Evolutionary conservation across 306 rosid species (phyloP).

Genomic region (Cucurbita ficifolia): DNA sequence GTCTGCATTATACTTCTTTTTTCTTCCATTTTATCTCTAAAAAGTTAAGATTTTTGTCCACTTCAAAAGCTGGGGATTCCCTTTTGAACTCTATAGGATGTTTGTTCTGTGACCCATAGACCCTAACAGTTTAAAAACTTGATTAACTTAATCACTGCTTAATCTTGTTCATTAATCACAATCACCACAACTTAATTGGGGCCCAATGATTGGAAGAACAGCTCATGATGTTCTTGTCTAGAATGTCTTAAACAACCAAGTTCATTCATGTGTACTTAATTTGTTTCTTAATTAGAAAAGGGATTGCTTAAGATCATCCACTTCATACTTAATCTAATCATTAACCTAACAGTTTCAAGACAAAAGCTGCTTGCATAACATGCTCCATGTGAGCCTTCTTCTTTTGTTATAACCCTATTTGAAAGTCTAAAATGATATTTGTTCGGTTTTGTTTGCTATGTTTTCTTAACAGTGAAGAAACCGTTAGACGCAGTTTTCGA

Average conservation of each 20-base stretch:
- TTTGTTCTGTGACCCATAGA: too few relatives aligned
- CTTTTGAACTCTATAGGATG: too few relatives aligned
- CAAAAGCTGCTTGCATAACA: slow-evolving; percentile 13
- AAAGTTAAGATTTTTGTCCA: background rate
- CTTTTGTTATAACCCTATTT: background rate
- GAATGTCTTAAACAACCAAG: background rate
- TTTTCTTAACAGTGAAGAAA: too few relatives aligned
- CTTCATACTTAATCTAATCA: background rate
- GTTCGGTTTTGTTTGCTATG: too few relatives aligned
- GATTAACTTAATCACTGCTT: too few relatives aligned
- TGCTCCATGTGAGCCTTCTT: background rate
- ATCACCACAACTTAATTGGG: background rate
- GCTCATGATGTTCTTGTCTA: background rate
- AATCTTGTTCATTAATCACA: background rate
- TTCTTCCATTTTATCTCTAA: background rate
- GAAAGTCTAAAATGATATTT: too few relatives aligned
- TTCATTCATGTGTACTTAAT: background rate
- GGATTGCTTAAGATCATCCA: slow-evolving; percentile 10
- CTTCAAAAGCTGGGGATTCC: background rate
- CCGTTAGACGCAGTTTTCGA: too few relatives aligned
- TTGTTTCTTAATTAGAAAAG: background rate
- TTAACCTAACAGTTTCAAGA: background rate
- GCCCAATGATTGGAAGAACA: background rate
- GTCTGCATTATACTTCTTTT: background rate
- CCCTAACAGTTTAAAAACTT: too few relatives aligned